Evolutionary conservation across 1,284 basidiomycete genomes (phyloP).

Genomic region (Cryptococcus sp.): DNA sequence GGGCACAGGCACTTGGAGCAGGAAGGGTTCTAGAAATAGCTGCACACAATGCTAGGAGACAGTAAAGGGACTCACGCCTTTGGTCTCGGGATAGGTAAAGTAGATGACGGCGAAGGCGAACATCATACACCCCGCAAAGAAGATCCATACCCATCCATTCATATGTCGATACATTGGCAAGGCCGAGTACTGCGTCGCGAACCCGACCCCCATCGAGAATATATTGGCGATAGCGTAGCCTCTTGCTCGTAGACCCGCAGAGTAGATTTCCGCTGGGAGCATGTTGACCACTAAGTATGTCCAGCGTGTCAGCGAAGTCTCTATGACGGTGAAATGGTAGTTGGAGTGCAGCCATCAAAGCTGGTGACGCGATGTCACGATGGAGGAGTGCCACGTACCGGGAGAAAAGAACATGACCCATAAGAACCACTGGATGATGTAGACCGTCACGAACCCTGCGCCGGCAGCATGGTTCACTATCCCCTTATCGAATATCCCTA

Average conservation of each 20-base stretch:
- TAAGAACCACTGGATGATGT: slow-evolving; percentile 33
- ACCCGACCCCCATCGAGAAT: slow-evolving; percentile 32
- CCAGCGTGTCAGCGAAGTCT: not conserved
- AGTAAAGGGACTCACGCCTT: slow-evolving; percentile 22
- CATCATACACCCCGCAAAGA: slow-evolving; percentile 30
- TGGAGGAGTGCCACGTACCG: slow-evolving; percentile 19
- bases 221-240: slow-evolving; percentile 34
- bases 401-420: slow-evolving; percentile 33
- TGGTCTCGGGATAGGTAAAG: slow-evolving; percentile 33
- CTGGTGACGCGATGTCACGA: too few species aligned
- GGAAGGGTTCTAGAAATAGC: too few species aligned
- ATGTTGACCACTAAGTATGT: slow-evolving; percentile 27
- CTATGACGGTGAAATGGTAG: not conserved
- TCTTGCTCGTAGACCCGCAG: slow-evolving; percentile 28
- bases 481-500: slow-evolving; percentile 34
- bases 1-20: too few species aligned
- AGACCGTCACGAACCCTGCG: slow-evolving; percentile 29
- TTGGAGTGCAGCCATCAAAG: too few species aligned
- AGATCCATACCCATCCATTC: slow-evolving; percentile 34
- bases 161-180: slow-evolving; percentile 32
- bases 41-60: not conserved
- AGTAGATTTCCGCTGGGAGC: slow-evolving; percentile 34
- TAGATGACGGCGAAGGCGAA: slow-evolving; percentile 26
- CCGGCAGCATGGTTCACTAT: slow-evolving; percentile 28
- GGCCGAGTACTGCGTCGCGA: slow-evolving; percentile 34